Percentiles rank a stretch among this genome's conserved stretches.
Conservation (phyloP, 2,329 filamentous ascomycete genomes). For the Sporothrix inflata region DNA sequence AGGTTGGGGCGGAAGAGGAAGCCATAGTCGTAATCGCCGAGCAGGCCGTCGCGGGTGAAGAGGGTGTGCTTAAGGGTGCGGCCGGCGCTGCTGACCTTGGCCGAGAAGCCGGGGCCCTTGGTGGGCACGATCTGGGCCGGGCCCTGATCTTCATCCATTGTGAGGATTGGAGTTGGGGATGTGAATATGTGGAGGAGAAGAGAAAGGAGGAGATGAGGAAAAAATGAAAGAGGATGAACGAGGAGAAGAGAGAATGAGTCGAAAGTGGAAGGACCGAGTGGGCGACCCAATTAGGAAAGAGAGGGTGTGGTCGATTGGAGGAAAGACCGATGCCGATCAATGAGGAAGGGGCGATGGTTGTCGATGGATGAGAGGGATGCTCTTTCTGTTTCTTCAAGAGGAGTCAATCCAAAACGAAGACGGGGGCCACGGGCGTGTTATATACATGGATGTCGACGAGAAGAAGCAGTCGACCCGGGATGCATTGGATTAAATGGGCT, state of each 20-base stretch:
- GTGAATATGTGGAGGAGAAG: neutral
- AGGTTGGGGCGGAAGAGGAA: slow-evolving; percentile 83
- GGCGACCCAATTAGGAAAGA: neutral
- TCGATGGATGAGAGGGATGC: slow-evolving; percentile 6
- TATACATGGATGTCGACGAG: neutral
- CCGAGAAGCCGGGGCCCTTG: slow-evolving; percentile 39
- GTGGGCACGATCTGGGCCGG: slow-evolving; percentile 54
- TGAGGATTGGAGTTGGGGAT: neutral
- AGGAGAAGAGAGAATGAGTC: neutral
- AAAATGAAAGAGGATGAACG: neutral
- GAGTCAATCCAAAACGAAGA: neutral
- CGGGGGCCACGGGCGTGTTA: slow-evolving; percentile 9
- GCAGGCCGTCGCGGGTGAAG: slow-evolving; percentile 68
- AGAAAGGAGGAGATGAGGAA: neutral
- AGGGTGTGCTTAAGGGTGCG: slow-evolving; percentile 44
- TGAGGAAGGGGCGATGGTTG: slow-evolving; percentile 12
- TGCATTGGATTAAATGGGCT: neutral
- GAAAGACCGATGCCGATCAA: neutral
- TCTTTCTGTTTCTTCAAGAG: neutral
- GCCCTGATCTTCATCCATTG: slow-evolving; percentile 61
- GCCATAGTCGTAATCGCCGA: slow-evolving; percentile 87
- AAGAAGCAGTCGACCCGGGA: neutral
- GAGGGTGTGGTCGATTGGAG: neutral
- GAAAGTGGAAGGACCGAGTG: neutral
- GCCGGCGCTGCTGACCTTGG: slow-evolving; percentile 41